Conservation (phyloP, 352 stramenopile genomes). For the Lagenidium sp. region DNA sequence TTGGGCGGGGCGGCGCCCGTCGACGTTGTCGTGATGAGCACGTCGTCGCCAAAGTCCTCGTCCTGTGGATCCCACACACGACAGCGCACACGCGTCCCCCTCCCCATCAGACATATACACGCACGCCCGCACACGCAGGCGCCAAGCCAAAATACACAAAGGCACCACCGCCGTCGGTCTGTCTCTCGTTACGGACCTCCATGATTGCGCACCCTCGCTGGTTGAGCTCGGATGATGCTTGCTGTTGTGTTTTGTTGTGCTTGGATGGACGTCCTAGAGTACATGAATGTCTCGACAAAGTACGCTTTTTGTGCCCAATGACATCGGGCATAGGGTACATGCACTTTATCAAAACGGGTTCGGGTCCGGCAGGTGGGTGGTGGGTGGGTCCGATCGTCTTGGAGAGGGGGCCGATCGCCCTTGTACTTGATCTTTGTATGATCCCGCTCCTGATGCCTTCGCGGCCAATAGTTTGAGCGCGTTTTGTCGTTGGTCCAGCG, state of each 20-base stretch:
- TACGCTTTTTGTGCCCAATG: background rate
- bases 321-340: background rate
- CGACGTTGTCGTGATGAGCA: conserved; percentile 36
- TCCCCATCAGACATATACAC: background rate
- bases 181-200: too few relatives aligned
- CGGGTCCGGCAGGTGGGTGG: conserved; percentile 3
- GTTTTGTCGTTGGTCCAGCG: conserved; percentile 12
- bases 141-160: background rate
- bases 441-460: conserved; percentile 24
- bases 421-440: conserved; percentile 71
- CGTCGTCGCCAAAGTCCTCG: conserved; percentile 74
- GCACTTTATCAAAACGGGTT: background rate
- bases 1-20: background rate
- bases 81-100: conserved; percentile 2
- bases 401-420: too few relatives aligned
- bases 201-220: too few relatives aligned
- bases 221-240: too few relatives aligned
- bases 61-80: conserved; percentile 25
- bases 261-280: too few relatives aligned
- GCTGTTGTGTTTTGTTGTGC: background rate
- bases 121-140: conserved; percentile 13
- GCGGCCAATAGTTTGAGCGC: conserved; percentile 72
- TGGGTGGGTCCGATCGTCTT: conserved; percentile 15
- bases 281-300: background rate
- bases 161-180: background rate